Conservation (phyloP, 2,329 filamentous ascomycete genomes). For the Colletotrichum orbiculare region DNA sequence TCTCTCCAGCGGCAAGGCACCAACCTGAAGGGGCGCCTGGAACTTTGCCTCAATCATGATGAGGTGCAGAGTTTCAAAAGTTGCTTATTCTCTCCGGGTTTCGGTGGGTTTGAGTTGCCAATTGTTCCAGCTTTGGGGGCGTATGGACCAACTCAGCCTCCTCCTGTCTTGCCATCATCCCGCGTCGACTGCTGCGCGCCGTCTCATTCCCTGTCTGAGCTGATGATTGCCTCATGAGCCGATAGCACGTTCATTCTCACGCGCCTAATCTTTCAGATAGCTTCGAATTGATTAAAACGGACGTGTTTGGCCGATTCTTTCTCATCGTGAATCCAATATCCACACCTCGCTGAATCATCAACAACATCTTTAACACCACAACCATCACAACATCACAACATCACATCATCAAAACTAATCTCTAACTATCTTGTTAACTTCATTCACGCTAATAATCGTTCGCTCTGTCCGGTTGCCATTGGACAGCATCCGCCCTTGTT, state of each 20-base stretch:
- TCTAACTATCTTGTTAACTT: not conserved
- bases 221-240: slow-evolving; percentile 33
- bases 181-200: slow-evolving; percentile 26
- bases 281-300: slow-evolving; percentile 35
- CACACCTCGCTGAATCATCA: slow-evolving; percentile 28
- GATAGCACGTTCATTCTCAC: slow-evolving; percentile 20
- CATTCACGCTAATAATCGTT: not conserved
- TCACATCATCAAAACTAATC: not conserved
- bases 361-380: slow-evolving; percentile 3
- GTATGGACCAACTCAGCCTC: slow-evolving; percentile 27
- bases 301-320: slow-evolving; percentile 19
- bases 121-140: slow-evolving; percentile 16
- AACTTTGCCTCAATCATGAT: slow-evolving; percentile 25
- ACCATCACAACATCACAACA: slow-evolving; percentile 5
- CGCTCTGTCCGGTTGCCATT: not conserved
- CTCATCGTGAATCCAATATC: slow-evolving; percentile 20
- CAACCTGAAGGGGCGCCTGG: not conserved
- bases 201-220: slow-evolving; percentile 36
- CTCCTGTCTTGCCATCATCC: slow-evolving; percentile 36
- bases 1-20: slow-evolving; percentile 21
- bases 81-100: slow-evolving; percentile 25
- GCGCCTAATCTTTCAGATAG: slow-evolving; percentile 13
- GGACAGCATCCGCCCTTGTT: not conserved
- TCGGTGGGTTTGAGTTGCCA: slow-evolving; percentile 24
- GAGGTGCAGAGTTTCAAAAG: slow-evolving; percentile 35